Conservation (phyloP, 768 basidiomycete genomes). For the Rhodocollybia butyracea region DNA sequence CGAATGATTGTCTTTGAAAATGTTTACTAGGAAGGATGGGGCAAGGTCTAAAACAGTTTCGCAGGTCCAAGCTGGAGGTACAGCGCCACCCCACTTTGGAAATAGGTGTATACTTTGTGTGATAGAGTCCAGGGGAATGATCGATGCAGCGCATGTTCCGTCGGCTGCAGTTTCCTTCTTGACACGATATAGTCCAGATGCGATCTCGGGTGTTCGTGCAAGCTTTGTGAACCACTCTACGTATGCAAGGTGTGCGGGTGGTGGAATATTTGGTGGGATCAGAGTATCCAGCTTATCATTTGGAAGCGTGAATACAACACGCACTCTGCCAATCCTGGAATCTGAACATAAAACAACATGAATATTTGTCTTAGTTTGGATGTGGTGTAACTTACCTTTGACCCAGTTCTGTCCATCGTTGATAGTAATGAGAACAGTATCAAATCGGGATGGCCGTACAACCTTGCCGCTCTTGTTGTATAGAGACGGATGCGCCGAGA, state of each 20-base stretch:
- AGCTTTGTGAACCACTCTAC: constrained; percentile 2
- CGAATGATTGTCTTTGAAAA: background rate
- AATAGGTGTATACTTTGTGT: background rate
- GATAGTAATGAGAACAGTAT: background rate
- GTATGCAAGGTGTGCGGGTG: background rate
- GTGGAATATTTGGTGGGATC: background rate
- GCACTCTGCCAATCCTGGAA: background rate
- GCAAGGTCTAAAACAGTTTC: background rate
- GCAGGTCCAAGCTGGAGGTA: background rate
- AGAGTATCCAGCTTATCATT: background rate
- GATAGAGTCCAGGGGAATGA: background rate
- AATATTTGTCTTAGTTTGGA: too few relatives aligned
- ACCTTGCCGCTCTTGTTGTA: background rate
- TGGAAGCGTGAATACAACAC: background rate
- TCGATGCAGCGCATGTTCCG: background rate
- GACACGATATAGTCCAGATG: background rate
- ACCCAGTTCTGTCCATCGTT: too few relatives aligned
- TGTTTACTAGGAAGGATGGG: background rate
- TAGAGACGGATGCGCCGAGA: background rate
- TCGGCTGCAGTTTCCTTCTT: background rate
- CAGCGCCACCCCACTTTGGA: constrained; percentile 1
- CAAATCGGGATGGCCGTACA: background rate
- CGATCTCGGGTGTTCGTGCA: background rate
- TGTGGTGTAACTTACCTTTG: background rate
- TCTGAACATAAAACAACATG: background rate